Evolutionary conservation across 2,329 filamentous ascomycete species (phyloP).

Genomic region (Monilinia polystroma): DNA sequence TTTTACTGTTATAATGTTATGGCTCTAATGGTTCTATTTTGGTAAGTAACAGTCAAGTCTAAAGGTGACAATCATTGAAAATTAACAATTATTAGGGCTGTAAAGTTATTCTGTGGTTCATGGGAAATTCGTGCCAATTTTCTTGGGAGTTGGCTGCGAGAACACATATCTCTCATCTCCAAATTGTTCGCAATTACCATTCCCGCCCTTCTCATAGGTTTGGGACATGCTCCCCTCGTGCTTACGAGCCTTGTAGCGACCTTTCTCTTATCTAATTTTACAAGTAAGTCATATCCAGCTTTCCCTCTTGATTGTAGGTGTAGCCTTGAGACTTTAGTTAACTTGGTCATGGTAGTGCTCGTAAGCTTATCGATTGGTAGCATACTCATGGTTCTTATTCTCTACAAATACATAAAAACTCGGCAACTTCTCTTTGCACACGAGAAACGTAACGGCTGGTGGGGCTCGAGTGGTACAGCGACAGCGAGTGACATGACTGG

Average conservation of each 20-base stretch:
- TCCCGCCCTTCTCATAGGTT: slow-evolving; percentile 41
- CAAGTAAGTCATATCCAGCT: slow-evolving; percentile 39
- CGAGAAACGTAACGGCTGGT: slow-evolving; percentile 35
- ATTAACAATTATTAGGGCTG: slow-evolving; percentile 38
- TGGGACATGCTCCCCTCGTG: slow-evolving; percentile 39
- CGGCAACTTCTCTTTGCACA: slow-evolving; percentile 41
- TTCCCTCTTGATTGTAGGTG: not conserved
- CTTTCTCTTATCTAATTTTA: slow-evolving; percentile 43
- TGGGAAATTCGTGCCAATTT: slow-evolving; percentile 38
- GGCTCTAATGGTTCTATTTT: slow-evolving; percentile 48
- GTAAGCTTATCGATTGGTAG: slow-evolving; percentile 43
- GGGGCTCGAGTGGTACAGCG: slow-evolving; percentile 30
- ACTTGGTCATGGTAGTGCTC: slow-evolving; percentile 41
- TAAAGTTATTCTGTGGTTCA: slow-evolving; percentile 42
- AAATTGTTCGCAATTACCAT: slow-evolving; percentile 43
- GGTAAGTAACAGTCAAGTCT: slow-evolving; percentile 38
- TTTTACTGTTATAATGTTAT: slow-evolving; percentile 53
- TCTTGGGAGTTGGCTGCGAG: slow-evolving; percentile 36
- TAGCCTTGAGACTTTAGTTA: not conserved
- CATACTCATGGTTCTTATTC: slow-evolving; percentile 43
- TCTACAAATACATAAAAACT: slow-evolving; percentile 45
- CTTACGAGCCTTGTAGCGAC: slow-evolving; percentile 37
- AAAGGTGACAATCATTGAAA: not conserved
- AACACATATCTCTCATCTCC: slow-evolving; percentile 35
- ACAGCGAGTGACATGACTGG: slow-evolving; percentile 21